Conservation (phyloP, 169 alveolate genomes). For the Eimeria necatrix region DNA sequence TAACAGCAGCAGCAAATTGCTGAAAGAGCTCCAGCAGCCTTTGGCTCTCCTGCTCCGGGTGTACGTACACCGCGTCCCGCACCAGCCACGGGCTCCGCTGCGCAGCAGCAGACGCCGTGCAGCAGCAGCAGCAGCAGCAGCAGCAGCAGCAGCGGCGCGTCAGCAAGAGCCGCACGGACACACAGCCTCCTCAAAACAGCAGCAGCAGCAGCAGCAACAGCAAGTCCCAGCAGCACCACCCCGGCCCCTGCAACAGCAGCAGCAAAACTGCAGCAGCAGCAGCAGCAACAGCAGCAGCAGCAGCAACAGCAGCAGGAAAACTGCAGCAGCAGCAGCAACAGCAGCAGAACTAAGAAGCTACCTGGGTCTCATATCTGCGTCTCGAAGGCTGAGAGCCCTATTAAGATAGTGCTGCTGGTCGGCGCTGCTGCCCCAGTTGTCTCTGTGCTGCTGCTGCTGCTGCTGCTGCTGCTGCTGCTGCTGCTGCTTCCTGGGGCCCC, state of each 20-base stretch:
- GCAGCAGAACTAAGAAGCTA: neutral
- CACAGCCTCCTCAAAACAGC: neutral
- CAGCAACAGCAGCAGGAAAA: too few relatives aligned
- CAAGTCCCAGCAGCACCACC: too few relatives aligned
- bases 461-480: neutral
- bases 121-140: neutral
- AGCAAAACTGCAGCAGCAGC: neutral
- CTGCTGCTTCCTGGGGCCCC: too few relatives aligned
- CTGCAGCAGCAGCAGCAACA: neutral
- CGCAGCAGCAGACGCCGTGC: neutral
- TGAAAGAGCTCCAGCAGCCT: neutral
- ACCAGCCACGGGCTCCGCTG: constrained; percentile 22
- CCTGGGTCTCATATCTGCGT: neutral
- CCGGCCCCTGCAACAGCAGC: too few relatives aligned
- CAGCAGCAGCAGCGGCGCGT: neutral
- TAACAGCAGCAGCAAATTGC: constrained; percentile 30
- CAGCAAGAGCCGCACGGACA: neutral
- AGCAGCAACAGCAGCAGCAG: neutral
- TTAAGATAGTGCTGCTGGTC: neutral
- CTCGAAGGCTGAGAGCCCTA: neutral
- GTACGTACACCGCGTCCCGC: constrained; percentile 19
- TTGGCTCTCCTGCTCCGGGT: constrained; percentile 34
- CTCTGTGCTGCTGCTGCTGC: neutral
- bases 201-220: neutral
- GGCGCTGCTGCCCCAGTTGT: neutral